Conservation (phyloP, 2,329 filamentous ascomycete genomes). For the Escovopsis sp. region DNA sequence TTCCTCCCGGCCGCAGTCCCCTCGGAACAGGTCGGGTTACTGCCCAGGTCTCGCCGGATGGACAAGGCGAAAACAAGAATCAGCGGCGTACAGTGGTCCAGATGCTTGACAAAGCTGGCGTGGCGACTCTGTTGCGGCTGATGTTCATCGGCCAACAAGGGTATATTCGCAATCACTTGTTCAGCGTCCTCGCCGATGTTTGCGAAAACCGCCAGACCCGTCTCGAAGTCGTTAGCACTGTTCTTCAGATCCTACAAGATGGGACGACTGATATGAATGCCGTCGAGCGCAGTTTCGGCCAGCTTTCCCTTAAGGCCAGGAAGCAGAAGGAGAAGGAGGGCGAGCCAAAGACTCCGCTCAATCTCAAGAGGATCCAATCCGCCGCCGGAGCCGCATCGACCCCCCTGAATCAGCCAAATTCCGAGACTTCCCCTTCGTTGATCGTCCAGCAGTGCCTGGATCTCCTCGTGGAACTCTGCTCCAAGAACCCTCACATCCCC, state of each 20-base stretch:
- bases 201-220: constrained; percentile 96
- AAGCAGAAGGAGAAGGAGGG: constrained; percentile 51
- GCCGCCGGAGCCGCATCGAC: constrained; percentile 31
- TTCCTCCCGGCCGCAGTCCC: constrained; percentile 17
- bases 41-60: constrained; percentile 19
- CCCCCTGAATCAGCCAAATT: constrained; percentile 41
- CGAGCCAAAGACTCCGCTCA: constrained; percentile 63
- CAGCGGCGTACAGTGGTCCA: constrained; percentile 76
- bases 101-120: constrained; percentile 90
- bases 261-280: constrained; percentile 86
- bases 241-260: constrained; percentile 89
- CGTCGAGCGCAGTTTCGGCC: constrained; percentile 88
- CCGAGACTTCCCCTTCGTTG: constrained; percentile 84
- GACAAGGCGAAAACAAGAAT: constrained; percentile 42
- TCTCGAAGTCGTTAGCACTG: constrained; percentile 80
- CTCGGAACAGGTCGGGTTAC: constrained; percentile 11
- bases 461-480: constrained; percentile 68
- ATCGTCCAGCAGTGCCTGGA: constrained; percentile 92
- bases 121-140: constrained; percentile 89
- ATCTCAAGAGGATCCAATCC: constrained; percentile 60
- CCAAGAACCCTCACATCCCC: constrained; percentile 73
- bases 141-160: constrained; percentile 96
- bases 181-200: constrained; percentile 77
- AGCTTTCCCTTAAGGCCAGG: constrained; percentile 81
- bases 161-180: constrained; percentile 69